These are phyloP conservation scores for Penicillium paradoxum DNA, from an alignment of 495 filamentous ascomycete species.

Conservation along the genomic window DNA sequence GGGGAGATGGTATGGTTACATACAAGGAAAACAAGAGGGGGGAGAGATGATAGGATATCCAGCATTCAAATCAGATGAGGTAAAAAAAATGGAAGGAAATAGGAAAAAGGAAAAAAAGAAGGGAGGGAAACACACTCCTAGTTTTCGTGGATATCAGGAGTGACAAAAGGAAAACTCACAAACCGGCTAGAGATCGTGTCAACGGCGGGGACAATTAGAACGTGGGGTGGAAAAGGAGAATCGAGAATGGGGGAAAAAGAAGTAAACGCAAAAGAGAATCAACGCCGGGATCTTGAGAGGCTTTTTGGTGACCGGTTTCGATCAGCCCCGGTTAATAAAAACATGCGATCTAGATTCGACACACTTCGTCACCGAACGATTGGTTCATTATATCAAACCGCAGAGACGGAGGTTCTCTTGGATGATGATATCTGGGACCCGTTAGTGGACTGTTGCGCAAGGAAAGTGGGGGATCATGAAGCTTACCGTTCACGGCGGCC, in stretches of 20 bases:
- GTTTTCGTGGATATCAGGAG: slow-evolving; percentile 37
- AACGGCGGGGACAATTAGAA: slow-evolving; percentile 26
- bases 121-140: slow-evolving; percentile 15
- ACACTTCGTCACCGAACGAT: slow-evolving; percentile 27
- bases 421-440: slow-evolving; percentile 87
- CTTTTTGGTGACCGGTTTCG: slow-evolving; percentile 25
- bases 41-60: slow-evolving; percentile 40
- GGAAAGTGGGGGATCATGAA: background rate
- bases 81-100: slow-evolving; percentile 14
- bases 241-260: slow-evolving; percentile 17
- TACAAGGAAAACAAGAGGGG: slow-evolving; percentile 28
- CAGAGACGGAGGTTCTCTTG: slow-evolving; percentile 98
- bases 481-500: slow-evolving; percentile 96
- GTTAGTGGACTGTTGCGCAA: slow-evolving; percentile 1
- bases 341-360: slow-evolving; percentile 39
- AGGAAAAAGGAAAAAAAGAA: slow-evolving; percentile 14
- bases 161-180: slow-evolving; percentile 25
- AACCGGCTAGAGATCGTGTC: slow-evolving; percentile 45
- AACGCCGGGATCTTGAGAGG: slow-evolving; percentile 41
- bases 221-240: slow-evolving; percentile 15
- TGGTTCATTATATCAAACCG: slow-evolving; percentile 80
- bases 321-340: slow-evolving; percentile 28
- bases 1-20: slow-evolving; percentile 37
- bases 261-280: slow-evolving; percentile 27
- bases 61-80: slow-evolving; percentile 32